Conservation (phyloP, 2,329 filamentous ascomycete genomes). For the Talaromyces sp. region DNA sequence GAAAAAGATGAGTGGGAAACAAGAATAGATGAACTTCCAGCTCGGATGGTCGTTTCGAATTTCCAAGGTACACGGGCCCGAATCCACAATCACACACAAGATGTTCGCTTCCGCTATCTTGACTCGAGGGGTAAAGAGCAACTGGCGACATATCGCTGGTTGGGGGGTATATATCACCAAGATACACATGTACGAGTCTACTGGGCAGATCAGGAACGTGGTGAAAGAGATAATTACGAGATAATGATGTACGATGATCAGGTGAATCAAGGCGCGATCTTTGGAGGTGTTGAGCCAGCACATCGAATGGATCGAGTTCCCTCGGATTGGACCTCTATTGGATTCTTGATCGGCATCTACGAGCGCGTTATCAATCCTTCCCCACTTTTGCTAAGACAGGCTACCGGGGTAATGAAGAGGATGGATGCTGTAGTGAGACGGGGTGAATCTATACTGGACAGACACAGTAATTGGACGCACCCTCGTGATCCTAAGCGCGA, state of each 20-base stretch:
- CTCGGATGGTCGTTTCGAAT: constrained; percentile 32
- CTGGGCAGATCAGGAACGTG: constrained; percentile 35
- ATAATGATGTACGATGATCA: constrained; percentile 37
- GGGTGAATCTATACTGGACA: neutral
- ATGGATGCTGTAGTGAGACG: constrained; percentile 8
- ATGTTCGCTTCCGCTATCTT: constrained; percentile 29
- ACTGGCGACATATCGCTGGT: constrained; percentile 38
- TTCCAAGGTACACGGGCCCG: constrained; percentile 10
- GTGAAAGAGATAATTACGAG: constrained; percentile 24
- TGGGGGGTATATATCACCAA: constrained; percentile 40
- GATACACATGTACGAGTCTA: constrained; percentile 29
- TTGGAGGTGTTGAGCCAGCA: constrained; percentile 25
- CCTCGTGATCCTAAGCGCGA: neutral
- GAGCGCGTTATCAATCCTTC: constrained; percentile 36
- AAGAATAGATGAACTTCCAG: constrained; percentile 27
- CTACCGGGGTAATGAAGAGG: constrained; percentile 13
- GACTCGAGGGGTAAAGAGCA: constrained; percentile 16
- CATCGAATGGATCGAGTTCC: constrained; percentile 28
- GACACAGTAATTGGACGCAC: neutral
- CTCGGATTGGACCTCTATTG: constrained; percentile 21
- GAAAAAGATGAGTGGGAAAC: neutral
- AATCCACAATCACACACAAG: constrained; percentile 28
- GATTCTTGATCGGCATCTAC: constrained; percentile 37
- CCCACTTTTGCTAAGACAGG: constrained; percentile 17
- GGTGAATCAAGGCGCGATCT: constrained; percentile 28